These are phyloP conservation scores for Scleroderma bovista DNA, from an alignment of 768 basidiomycete species.

Conservation along the genomic window DNA sequence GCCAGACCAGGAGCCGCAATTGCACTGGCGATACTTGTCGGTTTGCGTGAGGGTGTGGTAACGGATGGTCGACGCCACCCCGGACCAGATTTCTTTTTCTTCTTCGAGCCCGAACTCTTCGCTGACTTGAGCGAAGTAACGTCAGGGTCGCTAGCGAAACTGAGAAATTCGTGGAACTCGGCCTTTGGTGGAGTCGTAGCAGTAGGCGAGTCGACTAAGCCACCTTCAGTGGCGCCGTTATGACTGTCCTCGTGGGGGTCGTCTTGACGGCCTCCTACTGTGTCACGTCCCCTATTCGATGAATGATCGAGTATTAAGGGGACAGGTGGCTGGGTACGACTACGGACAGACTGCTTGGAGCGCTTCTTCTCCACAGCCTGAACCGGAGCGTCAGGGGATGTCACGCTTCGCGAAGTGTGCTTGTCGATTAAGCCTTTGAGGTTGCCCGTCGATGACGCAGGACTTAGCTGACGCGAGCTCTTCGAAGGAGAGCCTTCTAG, in stretches of 20 bases:
- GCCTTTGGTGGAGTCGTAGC: conserved; percentile 4
- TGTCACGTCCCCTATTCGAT: conserved; percentile 9
- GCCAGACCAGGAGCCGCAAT: conserved; percentile 62
- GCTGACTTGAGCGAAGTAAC: conserved; percentile 20
- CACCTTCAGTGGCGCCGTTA: background rate
- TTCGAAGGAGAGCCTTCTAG: conserved; percentile 7
- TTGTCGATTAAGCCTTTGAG: conserved; percentile 23
- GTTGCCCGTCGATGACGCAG: conserved; percentile 29
- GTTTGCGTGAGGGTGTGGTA: conserved; percentile 24
- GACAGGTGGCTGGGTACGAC: conserved; percentile 22
- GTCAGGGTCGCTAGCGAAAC: conserved; percentile 17
- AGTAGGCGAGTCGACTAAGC: conserved; percentile 20
- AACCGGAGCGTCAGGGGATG: background rate
- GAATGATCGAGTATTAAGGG: conserved; percentile 21
- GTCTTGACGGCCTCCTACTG: conserved; percentile 6
- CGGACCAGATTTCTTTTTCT: conserved; percentile 6
- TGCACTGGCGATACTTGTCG: conserved; percentile 60
- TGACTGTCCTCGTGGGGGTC: conserved; percentile 18
- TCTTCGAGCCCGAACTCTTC: conserved; percentile 22
- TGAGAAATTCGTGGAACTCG: conserved; percentile 16
- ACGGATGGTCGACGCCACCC: conserved; percentile 11
- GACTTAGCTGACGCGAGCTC: conserved; percentile 19
- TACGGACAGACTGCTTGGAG: conserved; percentile 23
- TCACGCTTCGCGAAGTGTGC: conserved; percentile 3
- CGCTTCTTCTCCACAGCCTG: conserved; percentile 8